Percentiles rank a stretch among this genome's conserved stretches.
phyloP scores from a whole-genome alignment of 2,329 filamentous ascomycete species.

The Dactylellina sp. region DNA sequence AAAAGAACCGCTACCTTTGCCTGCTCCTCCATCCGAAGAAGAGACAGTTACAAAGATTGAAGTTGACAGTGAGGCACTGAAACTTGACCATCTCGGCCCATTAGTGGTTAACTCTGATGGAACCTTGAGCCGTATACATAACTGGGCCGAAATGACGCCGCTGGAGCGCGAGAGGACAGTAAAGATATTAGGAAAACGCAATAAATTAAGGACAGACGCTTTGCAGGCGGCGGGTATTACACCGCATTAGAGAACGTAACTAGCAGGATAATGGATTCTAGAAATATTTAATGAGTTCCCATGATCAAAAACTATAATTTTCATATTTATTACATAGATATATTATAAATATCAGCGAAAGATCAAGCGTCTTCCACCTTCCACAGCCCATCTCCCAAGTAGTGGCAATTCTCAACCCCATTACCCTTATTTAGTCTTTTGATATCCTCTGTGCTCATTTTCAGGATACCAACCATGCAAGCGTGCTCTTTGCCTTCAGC shows the following conservation, averaged over 20 bases:
- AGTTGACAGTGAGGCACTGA: slow-evolving; percentile 59
- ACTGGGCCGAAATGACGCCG: slow-evolving; percentile 79
- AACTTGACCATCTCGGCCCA: slow-evolving; percentile 77
- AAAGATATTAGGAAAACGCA: slow-evolving; percentile 75
- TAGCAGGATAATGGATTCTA: background rate
- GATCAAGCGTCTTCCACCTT: slow-evolving; percentile 68
- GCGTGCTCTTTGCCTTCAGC: slow-evolving; percentile 94
- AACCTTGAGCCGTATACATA: slow-evolving; percentile 76
- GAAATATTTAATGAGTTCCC: background rate
- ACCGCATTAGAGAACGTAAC: slow-evolving; percentile 7
- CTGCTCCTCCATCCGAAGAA: slow-evolving; percentile 34
- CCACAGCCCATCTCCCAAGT: slow-evolving; percentile 94
- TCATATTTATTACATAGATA: background rate
- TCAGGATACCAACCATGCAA: slow-evolving; percentile 86
- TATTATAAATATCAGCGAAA: slow-evolving; percentile 5
- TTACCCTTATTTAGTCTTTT: slow-evolving; percentile 94
- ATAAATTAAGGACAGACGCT: slow-evolving; percentile 71
- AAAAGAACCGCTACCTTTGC: slow-evolving; percentile 26
- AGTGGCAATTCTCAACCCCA: slow-evolving; percentile 93
- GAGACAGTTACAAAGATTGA: slow-evolving; percentile 39
- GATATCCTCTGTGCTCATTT: slow-evolving; percentile 87
- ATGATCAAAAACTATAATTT: too few species aligned
- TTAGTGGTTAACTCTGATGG: slow-evolving; percentile 80
- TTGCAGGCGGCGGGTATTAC: slow-evolving; percentile 34
- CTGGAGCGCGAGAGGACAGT: slow-evolving; percentile 76